Percentiles rank a stretch among this genome's conserved stretches.
Conservation (phyloP, 768 basidiomycete species). For the Naganishia antarctica region DNA sequence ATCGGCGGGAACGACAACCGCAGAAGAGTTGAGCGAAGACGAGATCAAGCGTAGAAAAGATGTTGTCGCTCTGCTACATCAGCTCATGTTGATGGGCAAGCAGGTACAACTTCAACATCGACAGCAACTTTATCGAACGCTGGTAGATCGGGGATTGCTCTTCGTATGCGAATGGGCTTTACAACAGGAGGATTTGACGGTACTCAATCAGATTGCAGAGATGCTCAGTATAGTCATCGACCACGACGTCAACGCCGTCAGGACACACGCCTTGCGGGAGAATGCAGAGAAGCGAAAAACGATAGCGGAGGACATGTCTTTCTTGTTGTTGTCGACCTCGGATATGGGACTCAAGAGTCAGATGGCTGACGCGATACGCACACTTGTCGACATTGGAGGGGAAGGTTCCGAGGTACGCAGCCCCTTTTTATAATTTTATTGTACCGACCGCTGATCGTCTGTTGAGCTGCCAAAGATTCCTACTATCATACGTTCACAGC, state of each 20-base stretch:
- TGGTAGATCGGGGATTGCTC: constrained; percentile 82
- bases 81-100: constrained; percentile 92
- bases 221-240: constrained; percentile 79
- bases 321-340: constrained; percentile 68
- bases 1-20: not conserved
- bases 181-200: constrained; percentile 56
- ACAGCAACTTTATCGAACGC: constrained; percentile 73
- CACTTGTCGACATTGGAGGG: constrained; percentile 66
- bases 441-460: not conserved
- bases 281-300: constrained; percentile 57
- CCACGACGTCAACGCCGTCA: constrained; percentile 81
- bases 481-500: constrained; percentile 35
- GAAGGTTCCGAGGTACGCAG: constrained; percentile 42
- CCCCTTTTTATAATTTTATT: not conserved
- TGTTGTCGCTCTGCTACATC: constrained; percentile 81
- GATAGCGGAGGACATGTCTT: constrained; percentile 68
- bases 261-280: constrained; percentile 79
- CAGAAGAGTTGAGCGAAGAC: not conserved
- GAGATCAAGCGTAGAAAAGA: constrained; percentile 56
- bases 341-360: constrained; percentile 86
- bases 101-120: constrained; percentile 86
- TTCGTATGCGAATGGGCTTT: constrained; percentile 92
- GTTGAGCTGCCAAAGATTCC: constrained; percentile 18
- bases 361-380: constrained; percentile 77
- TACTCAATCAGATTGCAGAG: constrained; percentile 80